Evolutionary conservation across 2,329 filamentous ascomycete species (phyloP).

Genomic region (Penicillium sp.): DNA sequence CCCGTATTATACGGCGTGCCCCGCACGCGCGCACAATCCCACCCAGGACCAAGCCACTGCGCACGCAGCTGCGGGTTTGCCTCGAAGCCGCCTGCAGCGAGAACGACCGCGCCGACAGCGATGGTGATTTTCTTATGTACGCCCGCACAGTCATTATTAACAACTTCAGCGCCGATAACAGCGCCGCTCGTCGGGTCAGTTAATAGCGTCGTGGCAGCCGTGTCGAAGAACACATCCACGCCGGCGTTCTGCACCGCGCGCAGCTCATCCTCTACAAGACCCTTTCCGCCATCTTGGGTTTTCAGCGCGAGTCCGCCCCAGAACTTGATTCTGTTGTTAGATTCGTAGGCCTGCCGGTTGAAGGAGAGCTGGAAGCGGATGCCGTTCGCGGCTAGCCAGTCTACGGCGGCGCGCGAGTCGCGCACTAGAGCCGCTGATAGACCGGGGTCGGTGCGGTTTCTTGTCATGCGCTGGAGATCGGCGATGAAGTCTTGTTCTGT

Average conservation of each 20-base stretch:
- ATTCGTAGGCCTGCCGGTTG: conserved; percentile 64
- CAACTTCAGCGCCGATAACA: conserved; percentile 19
- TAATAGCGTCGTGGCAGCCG: background rate
- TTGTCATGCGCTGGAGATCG: conserved; percentile 59
- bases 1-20: conserved; percentile 66
- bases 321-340: conserved; percentile 61
- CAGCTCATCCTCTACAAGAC: conserved; percentile 53
- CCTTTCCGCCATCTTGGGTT: conserved; percentile 59
- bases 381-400: conserved; percentile 57
- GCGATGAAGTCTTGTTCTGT: conserved; percentile 52
- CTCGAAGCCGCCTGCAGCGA: conserved; percentile 62
- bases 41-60: conserved; percentile 57
- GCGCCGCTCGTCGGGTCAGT: background rate
- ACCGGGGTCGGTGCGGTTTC: conserved; percentile 51
- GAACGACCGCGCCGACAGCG: conserved; percentile 24
- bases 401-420: conserved; percentile 51
- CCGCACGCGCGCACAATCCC: conserved; percentile 62
- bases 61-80: conserved; percentile 57
- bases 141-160: background rate
- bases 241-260: conserved; percentile 45
- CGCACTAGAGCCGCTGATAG: conserved; percentile 52
- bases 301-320: conserved; percentile 65
- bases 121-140: conserved; percentile 15
- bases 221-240: conserved; percentile 47
- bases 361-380: conserved; percentile 61